Evolutionary conservation across 305 asterid genomes (phyloP), one percentile per base, ranked within the genome.

Genomic region (Fraxinus xanthoxyloides): DNA sequence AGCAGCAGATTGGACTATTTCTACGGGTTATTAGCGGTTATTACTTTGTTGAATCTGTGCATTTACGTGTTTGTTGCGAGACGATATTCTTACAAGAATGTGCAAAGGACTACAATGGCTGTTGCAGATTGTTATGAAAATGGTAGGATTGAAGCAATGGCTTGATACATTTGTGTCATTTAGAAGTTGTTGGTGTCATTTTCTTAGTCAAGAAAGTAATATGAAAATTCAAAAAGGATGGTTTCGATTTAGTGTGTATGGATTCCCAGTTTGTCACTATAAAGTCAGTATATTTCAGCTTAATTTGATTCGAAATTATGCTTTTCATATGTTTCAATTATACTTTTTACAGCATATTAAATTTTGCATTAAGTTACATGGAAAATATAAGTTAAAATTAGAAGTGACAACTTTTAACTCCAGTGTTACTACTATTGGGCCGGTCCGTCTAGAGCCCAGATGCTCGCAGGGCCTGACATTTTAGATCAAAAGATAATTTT

Each of bases 31-130:
- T 82, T 94, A 31, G 98, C 98, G 0, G 94, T 75, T 13, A 91
- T 92, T 2, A 88, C 90, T 0, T 83, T 88, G 0, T 87, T 35
- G 34, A 90, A 92, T 61, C 34, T 96, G 28, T 82, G 88, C 36
- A 77, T 91, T 0, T 94, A 90, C 67, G 88, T 86, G 12, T 38
- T 88, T 4, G 86, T 92, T 21, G 97, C 97, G 6, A 81, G 90
- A 46, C 75, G 87, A 5, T 96, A 91, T 81, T 80, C 95, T 2
- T 94, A 96, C 88, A 96, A 96, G 94, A 94, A 88, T 76, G 97
- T 90, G 7, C 87, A 81, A 38, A 89, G 80, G 75, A 77, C 93
- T 12, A 85, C 80, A 2, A 83, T 82, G 80, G 92, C 89, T 12
- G 93, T 92, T 28, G 90, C 88, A 7, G 89, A 92, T 83, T 90